A percentile compares a stretch with the other conserved stretches of the same genome.
These are phyloP conservation scores for Suillus subalutaceus DNA, from an alignment of 768 basidiomycete genomes.

Conservation along the genomic window DNA sequence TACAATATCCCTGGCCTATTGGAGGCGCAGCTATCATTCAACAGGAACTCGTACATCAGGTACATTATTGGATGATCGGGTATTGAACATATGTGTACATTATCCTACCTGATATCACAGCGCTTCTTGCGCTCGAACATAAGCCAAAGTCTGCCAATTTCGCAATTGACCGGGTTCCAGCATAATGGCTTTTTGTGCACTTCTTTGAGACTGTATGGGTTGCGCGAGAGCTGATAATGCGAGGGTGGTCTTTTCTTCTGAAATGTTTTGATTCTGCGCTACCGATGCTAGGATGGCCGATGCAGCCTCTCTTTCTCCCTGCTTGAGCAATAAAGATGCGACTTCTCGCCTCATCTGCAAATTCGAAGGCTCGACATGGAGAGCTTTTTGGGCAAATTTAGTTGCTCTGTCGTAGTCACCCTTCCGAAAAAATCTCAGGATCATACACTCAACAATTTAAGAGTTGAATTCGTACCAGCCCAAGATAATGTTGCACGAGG, in stretches of 20 bases:
- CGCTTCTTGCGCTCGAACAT: slow-evolving; percentile 41
- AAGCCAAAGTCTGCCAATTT: slow-evolving; percentile 66
- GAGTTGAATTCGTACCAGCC: slow-evolving; percentile 52
- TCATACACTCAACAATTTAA: not conserved
- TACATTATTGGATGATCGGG: not conserved
- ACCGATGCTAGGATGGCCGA: slow-evolving; percentile 47
- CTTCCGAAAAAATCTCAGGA: slow-evolving; percentile 35
- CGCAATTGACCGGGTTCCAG: slow-evolving; percentile 47
- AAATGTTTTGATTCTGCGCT: slow-evolving; percentile 34
- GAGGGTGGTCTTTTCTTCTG: slow-evolving; percentile 44
- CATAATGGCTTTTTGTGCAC: slow-evolving; percentile 67
- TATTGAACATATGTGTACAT: slow-evolving; percentile 1
- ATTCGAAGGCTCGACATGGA: slow-evolving; percentile 58
- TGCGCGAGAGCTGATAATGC: slow-evolving; percentile 53
- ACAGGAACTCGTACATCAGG: not conserved
- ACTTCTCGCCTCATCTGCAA: slow-evolving; percentile 53
- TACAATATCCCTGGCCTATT: not conserved
- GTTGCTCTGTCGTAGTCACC: slow-evolving; percentile 51
- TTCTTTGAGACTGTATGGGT: slow-evolving; percentile 37
- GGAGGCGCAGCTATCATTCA: not conserved
- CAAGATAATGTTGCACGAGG: slow-evolving; percentile 69
- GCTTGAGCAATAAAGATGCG: slow-evolving; percentile 57
- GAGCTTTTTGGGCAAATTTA: slow-evolving; percentile 55
- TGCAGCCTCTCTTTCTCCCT: slow-evolving; percentile 43
- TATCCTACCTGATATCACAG: slow-evolving; percentile 18